These are phyloP conservation scores for Magnolia officinalis DNA, from an alignment of 164 flowering plant species.

Conservation along the genomic window DNA sequence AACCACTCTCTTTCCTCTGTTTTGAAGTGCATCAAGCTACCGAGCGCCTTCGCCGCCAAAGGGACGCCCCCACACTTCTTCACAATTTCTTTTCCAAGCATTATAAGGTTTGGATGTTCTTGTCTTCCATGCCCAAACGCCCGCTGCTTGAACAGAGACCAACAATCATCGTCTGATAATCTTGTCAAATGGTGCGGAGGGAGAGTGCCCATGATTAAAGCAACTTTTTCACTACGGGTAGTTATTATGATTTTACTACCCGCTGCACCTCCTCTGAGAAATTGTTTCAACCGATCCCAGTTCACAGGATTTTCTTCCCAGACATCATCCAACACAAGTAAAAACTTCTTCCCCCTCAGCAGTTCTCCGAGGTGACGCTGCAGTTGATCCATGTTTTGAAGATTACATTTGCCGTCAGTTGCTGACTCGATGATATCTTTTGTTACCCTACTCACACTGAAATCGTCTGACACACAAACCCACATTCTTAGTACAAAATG, in stretches of 20 bases:
- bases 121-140: neutral
- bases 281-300: neutral
- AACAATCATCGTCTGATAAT: conserved; percentile 9
- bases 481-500: conserved; percentile 2
- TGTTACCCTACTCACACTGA: conserved; percentile 10
- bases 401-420: neutral
- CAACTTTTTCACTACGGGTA: conserved; percentile 1
- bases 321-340: conserved; percentile 11
- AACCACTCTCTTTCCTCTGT: conserved; percentile 11
- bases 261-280: neutral
- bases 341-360: neutral
- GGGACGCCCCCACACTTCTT: conserved; percentile 20
- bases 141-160: conserved; percentile 1
- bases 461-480: conserved; percentile 10
- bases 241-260: conserved; percentile 8
- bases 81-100: conserved; percentile 9
- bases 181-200: neutral
- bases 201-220: neutral
- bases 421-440: neutral
- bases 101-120: neutral
- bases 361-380: neutral
- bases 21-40: conserved; percentile 12
- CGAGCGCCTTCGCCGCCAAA: conserved; percentile 13
- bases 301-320: neutral
- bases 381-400: neutral